A percentile compares a stretch with the other conserved stretches of the same genome.
Conservation (phyloP, 2,329 filamentous ascomycete species). For the Sarocladium strictum region DNA sequence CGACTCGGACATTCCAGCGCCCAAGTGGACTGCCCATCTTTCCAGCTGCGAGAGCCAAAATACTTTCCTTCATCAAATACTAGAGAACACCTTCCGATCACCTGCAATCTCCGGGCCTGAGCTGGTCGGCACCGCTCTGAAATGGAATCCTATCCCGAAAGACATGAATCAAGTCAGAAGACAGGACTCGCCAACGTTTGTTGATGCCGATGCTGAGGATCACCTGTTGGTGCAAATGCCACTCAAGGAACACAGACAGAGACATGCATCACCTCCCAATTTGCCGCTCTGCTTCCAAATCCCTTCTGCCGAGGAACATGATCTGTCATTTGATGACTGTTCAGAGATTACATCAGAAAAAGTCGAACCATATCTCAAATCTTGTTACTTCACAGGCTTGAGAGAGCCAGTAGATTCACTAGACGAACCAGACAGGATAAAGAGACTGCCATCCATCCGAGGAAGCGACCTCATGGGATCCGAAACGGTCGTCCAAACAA, state of each 20-base stretch:
- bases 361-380: background rate
- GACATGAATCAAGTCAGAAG: background rate
- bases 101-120: background rate
- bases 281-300: background rate
- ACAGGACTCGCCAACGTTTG: background rate
- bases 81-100: background rate
- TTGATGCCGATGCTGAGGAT: background rate
- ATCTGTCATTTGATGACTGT: background rate
- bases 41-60: slow-evolving; percentile 19
- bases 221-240: background rate
- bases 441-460: too few relatives aligned
- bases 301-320: background rate
- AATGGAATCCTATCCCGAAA: slow-evolving; percentile 6
- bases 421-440: too few relatives aligned
- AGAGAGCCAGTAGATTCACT: background rate
- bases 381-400: background rate
- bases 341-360: background rate
- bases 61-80: slow-evolving; percentile 15
- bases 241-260: background rate
- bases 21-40: slow-evolving; percentile 17
- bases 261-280: background rate
- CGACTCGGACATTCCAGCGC: slow-evolving; percentile 18
- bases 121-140: background rate
- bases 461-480: too few relatives aligned
- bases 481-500: too few relatives aligned